Conservation (phyloP, 2,329 filamentous ascomycete genomes). For the Botryosphaeria agaves region DNA sequence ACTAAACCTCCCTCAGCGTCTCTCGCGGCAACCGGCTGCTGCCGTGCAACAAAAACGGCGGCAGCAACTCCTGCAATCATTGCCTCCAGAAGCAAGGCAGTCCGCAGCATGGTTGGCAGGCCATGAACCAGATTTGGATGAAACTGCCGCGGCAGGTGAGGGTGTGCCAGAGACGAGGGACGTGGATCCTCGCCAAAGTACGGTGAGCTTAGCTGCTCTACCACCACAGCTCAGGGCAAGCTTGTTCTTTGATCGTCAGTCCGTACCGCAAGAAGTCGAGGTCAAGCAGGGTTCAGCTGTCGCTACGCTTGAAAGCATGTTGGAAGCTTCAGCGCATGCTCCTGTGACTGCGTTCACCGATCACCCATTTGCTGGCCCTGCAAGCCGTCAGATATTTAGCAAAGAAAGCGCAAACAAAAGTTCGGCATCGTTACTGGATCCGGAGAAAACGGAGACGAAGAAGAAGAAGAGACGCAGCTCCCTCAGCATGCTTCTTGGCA, state of each 20-base stretch:
- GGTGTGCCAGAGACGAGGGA: not conserved
- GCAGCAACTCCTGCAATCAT: slow-evolving; percentile 52
- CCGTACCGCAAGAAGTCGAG: slow-evolving; percentile 35
- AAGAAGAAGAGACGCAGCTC: slow-evolving; percentile 13
- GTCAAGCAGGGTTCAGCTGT: slow-evolving; percentile 65
- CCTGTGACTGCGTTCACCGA: slow-evolving; percentile 87
- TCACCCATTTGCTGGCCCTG: slow-evolving; percentile 61
- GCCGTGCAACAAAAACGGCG: slow-evolving; percentile 50
- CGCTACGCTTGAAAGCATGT: slow-evolving; percentile 74
- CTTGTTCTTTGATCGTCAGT: slow-evolving; percentile 66
- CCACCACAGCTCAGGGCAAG: slow-evolving; percentile 82
- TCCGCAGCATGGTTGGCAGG: slow-evolving; percentile 29
- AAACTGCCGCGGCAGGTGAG: too few relatives aligned
- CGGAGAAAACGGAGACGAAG: slow-evolving; percentile 5
- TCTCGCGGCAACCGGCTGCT: slow-evolving; percentile 56
- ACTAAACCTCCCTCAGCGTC: slow-evolving; percentile 76
- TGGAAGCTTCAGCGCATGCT: slow-evolving; percentile 74
- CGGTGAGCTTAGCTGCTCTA: slow-evolving; percentile 31
- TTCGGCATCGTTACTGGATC: slow-evolving; percentile 12
- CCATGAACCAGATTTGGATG: slow-evolving; percentile 5
- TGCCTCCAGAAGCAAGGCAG: slow-evolving; percentile 37
- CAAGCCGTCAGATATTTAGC: slow-evolving; percentile 62
- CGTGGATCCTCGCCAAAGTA: slow-evolving; percentile 3
- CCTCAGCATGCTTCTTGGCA: slow-evolving; percentile 12
- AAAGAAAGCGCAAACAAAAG: slow-evolving; percentile 24